Conservation (phyloP, 2,329 filamentous ascomycete species). For the Neonectria ditissima region DNA sequence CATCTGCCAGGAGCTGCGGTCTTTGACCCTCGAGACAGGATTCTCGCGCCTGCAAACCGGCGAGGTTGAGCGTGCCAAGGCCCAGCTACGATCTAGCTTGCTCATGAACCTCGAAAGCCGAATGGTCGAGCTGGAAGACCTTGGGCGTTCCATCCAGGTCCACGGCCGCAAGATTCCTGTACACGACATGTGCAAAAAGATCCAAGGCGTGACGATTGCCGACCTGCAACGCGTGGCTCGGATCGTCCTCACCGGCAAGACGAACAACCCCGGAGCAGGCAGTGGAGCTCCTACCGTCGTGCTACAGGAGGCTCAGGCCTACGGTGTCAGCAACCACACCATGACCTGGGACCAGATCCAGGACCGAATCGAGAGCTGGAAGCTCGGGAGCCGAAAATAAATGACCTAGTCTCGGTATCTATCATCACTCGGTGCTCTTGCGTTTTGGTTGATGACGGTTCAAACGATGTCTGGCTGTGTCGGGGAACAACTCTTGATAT, state of each 20-base stretch:
- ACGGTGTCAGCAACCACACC: conserved; percentile 73
- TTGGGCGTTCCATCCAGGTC: conserved; percentile 96
- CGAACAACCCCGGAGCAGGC: conserved; percentile 80
- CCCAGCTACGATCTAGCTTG: conserved; percentile 88
- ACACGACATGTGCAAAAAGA: conserved; percentile 89
- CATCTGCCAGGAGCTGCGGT: conserved; percentile 89
- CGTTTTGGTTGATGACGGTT: neutral
- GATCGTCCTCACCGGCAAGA: conserved; percentile 80
- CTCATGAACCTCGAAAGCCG: conserved; percentile 98
- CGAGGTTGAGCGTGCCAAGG: conserved; percentile 95
- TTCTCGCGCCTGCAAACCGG: conserved; percentile 76
- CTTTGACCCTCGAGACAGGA: conserved; percentile 80
- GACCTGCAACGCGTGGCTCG: conserved; percentile 87
- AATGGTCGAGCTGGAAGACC: conserved; percentile 97
- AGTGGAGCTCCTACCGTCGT: conserved; percentile 94
- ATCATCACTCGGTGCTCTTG: neutral
- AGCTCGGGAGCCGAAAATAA: conserved; percentile 71
- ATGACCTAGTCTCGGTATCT: neutral
- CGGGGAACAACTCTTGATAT: conserved; percentile 16
- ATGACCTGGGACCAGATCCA: conserved; percentile 92
- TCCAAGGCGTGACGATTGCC: conserved; percentile 81
- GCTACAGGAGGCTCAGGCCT: conserved; percentile 87
- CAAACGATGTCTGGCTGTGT: neutral
- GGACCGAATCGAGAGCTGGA: conserved; percentile 85
- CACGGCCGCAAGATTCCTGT: conserved; percentile 93